Base-by-base conservation (phyloP, 2,329 filamentous ascomycete species). In the Gnomoniopsis smithogilvyi region DNA sequence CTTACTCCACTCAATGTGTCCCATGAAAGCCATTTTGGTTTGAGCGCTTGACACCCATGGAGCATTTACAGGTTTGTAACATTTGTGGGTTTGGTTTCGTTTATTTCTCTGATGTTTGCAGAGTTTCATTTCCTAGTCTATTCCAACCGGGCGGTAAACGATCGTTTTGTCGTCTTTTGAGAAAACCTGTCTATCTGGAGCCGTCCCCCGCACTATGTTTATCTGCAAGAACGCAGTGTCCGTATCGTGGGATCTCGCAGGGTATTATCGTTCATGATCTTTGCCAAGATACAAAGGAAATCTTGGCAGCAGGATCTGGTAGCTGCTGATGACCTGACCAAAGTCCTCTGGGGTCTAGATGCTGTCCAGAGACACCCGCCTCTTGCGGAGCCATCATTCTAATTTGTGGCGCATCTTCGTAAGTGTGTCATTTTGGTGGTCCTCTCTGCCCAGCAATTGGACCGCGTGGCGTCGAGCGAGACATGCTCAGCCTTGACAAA, bases 221-320 rank as follows among this genome's bases (percentile, higher is more conserved):
- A 46, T 55, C 51, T 58, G 47, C 38, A 50, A 47, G 21, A 56
- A 62, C 45, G 60, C 60, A 43, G 21, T 21, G 41, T 56, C 43
- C 43, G 34, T 34, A 49, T 49, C 34, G 19, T 33, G 41, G 11
- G 43, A n/a, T 41, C 48, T 45, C 41, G 22, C 22, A 59, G 60
- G 53, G 56, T 59, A 59, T 62, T 47, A 56, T 50, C 43, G 52
- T 56, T 15, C 46, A 51, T 51, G 36, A 51, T 59, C n/a, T 3
- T 46, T 53, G 47, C 51, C 55, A 49, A 38, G 26, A 53, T 48
- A 56, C 46, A 56, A 51, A 59, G 11, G 46, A 49, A 51, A 51
- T 50, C 41, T 51, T 46, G 4, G 46, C 46, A 26, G 21, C 14
- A 30, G 21, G 10, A 22, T 14, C 26, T 30, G 26, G 26, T 30